Conservation (phyloP, 352 stramenopile species). For the Pythium sukuiense region DNA sequence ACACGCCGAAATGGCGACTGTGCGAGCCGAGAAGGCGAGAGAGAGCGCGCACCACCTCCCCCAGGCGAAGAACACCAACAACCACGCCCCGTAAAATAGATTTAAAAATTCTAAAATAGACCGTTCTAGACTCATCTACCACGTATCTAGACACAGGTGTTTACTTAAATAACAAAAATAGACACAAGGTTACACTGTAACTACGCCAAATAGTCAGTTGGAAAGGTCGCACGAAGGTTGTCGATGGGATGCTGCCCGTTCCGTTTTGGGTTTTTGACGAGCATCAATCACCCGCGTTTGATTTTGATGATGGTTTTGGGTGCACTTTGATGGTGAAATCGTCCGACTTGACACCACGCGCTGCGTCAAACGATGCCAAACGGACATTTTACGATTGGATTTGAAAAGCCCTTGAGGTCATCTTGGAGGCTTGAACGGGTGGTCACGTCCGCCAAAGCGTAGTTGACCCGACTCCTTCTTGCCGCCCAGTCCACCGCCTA, state of each 20-base stretch:
- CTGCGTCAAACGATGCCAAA: not conserved
- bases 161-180: constrained; percentile 6
- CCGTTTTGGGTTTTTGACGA: constrained; percentile 30
- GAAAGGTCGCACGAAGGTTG: constrained; percentile 23
- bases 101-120: constrained; percentile 11
- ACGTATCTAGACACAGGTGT: not conserved
- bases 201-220: not conserved
- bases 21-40: constrained; percentile 17
- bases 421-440: constrained; percentile 60
- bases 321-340: not conserved
- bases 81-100: constrained; percentile 18
- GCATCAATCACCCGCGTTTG: constrained; percentile 24
- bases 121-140: constrained; percentile 24
- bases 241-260: not conserved
- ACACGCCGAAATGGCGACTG: constrained; percentile 18
- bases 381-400: not conserved
- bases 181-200: not conserved
- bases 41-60: constrained; percentile 1
- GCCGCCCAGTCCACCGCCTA: constrained; percentile 75
- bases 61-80: constrained; percentile 9
- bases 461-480: constrained; percentile 82
- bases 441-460: constrained; percentile 75
- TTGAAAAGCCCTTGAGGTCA: not conserved
- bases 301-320: not conserved
- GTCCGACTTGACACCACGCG: not conserved